Percentiles rank a stretch among this genome's conserved stretches.
phyloP scores from a whole-genome alignment of 2,329 filamentous ascomycete species.

The Cladosporium colombiae region DNA sequence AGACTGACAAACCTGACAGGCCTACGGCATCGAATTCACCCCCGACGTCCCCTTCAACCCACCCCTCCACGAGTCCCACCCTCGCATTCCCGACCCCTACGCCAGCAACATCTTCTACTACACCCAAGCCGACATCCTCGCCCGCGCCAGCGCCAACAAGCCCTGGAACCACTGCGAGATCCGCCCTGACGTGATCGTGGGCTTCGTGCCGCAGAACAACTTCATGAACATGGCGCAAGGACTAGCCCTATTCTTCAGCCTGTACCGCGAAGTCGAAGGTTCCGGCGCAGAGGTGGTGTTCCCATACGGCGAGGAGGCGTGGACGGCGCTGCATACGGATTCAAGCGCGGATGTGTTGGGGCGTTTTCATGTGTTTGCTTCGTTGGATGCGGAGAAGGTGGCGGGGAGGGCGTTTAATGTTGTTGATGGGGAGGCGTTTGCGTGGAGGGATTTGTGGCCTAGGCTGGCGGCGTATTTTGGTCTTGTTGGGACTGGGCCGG shows the following conservation, averaged over 20 bases:
- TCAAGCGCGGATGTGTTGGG: slow-evolving; percentile 40
- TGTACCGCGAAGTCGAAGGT: slow-evolving; percentile 40
- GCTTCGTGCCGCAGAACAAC: slow-evolving; percentile 43
- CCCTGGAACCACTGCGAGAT: slow-evolving; percentile 42
- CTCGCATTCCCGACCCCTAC: slow-evolving; percentile 35
- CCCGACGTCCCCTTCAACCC: slow-evolving; percentile 40
- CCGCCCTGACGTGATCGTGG: slow-evolving; percentile 42
- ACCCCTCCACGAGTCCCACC: slow-evolving; percentile 38
- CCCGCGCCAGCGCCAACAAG: slow-evolving; percentile 35
- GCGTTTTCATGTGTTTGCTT: slow-evolving; percentile 24
- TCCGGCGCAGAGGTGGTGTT: slow-evolving; percentile 39
- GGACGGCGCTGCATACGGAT: slow-evolving; percentile 33
- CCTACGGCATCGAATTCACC: slow-evolving; percentile 47
- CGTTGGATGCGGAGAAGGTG: background rate
- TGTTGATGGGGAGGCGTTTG: slow-evolving; percentile 28
- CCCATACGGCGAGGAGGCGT: slow-evolving; percentile 35
- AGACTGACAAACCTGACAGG: slow-evolving; percentile 1
- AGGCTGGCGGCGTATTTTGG: slow-evolving; percentile 30
- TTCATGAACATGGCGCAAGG: slow-evolving; percentile 39
- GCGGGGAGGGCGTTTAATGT: slow-evolving; percentile 28
- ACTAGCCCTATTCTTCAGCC: slow-evolving; percentile 39
- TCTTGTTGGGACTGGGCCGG: slow-evolving; percentile 26
- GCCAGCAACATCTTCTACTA: slow-evolving; percentile 41
- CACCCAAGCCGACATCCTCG: slow-evolving; percentile 41
- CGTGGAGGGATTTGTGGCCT: slow-evolving; percentile 31